Evolutionary conservation across 169 alveolate genomes (phyloP).

Genomic region (Cryptosporidium tyzzeri): DNA sequence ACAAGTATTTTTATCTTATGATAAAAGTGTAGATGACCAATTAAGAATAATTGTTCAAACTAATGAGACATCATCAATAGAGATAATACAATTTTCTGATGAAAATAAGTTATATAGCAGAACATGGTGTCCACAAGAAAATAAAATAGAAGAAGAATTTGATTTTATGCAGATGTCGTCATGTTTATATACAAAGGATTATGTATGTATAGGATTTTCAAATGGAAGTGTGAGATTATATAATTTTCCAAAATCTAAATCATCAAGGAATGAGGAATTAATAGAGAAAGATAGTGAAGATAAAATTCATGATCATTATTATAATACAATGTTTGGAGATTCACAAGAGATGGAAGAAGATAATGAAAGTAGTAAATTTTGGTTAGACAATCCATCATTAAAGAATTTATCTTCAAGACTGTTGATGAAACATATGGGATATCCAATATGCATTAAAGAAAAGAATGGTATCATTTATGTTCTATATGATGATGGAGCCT

Average conservation of each 20-base stretch:
- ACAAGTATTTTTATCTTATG: conserved; percentile 19
- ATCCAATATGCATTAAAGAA: conserved; percentile 57
- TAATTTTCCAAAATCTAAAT: neutral
- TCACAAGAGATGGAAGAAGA: conserved; percentile 28
- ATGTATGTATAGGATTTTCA: conserved; percentile 40
- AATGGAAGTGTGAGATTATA: conserved; percentile 65
- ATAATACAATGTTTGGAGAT: conserved; percentile 70
- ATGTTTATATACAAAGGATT: conserved; percentile 35
- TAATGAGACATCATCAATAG: conserved; percentile 43
- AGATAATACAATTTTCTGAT: conserved; percentile 13
- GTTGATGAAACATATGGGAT: conserved; percentile 63
- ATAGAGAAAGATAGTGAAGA: neutral
- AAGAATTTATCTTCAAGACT: conserved; percentile 4
- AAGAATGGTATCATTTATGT: conserved; percentile 34
- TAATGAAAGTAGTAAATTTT: neutral
- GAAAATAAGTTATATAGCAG: neutral
- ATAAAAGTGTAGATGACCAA: conserved; percentile 4
- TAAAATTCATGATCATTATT: conserved; percentile 36
- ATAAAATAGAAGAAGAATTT: conserved; percentile 22
- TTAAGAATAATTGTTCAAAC: conserved; percentile 15
- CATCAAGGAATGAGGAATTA: neutral
- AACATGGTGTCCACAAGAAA: conserved; percentile 62
- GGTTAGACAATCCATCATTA: conserved; percentile 24
- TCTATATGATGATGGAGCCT: conserved; percentile 63
- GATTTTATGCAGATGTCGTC: conserved; percentile 45